Conservation (phyloP, 2,329 filamentous ascomycete species). For the Periconia digitata region DNA sequence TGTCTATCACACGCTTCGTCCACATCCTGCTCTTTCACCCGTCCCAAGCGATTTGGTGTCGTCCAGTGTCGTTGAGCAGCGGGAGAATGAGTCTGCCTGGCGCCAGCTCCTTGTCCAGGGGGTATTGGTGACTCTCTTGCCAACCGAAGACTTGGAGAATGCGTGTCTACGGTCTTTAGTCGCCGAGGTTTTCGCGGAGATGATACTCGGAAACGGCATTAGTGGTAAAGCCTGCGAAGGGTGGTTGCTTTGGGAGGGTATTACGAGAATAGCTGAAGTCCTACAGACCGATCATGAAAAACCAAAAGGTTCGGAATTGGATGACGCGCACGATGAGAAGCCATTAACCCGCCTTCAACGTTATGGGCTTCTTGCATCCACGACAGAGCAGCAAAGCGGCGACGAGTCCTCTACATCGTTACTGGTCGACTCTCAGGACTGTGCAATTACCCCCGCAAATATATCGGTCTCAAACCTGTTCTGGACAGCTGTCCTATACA, state of each 20-base stretch:
- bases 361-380: conserved; percentile 55
- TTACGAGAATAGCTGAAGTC: conserved; percentile 68
- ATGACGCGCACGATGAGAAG: conserved; percentile 27
- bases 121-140: conserved; percentile 78
- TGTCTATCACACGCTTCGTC: conserved; percentile 81
- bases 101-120: conserved; percentile 85
- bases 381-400: conserved; percentile 27
- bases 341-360: conserved; percentile 54
- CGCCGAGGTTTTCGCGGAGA: conserved; percentile 83
- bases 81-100: conserved; percentile 78
- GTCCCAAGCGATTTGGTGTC: conserved; percentile 63
- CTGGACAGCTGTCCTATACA: conserved; percentile 58
- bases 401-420: conserved; percentile 16
- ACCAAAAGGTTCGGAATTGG: conserved; percentile 30
- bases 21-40: conserved; percentile 78
- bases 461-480: conserved; percentile 46
- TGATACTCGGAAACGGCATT: conserved; percentile 82
- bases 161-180: conserved; percentile 80
- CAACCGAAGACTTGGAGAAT: conserved; percentile 90
- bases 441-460: conserved; percentile 20
- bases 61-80: conserved; percentile 60
- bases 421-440: conserved; percentile 14
- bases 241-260: conserved; percentile 83
- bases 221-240: conserved; percentile 80
- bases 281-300: conserved; percentile 40